phyloP scores from a whole-genome alignment of 257 asterid genomes.

The Solanum lycopersicoides region DNA sequence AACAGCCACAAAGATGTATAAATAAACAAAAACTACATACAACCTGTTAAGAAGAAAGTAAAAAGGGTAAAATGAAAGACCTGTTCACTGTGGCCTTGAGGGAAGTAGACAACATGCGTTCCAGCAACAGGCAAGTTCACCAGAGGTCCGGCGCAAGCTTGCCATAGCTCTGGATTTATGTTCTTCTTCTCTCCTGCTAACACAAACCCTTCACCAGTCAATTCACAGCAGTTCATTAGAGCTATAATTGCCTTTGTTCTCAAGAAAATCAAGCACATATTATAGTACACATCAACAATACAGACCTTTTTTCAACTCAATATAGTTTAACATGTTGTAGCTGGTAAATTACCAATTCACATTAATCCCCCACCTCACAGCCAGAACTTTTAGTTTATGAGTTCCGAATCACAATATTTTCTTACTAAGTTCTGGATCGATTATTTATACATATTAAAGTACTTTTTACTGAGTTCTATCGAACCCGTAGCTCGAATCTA shows the following conservation, averaged over 20 bases:
- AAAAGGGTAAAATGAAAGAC: constrained; percentile 9
- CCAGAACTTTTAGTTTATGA: neutral
- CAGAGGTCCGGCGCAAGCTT: constrained; percentile 94
- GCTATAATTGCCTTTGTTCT: neutral
- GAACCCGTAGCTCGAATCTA: neutral
- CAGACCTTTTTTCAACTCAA: neutral
- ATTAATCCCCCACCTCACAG: neutral
- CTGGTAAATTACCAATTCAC: neutral
- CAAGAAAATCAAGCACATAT: neutral
- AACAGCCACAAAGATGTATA: neutral
- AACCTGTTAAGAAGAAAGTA: neutral
- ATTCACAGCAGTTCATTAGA: neutral
- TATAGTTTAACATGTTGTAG: neutral
- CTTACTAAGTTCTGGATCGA: neutral
- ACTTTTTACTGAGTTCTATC: neutral
- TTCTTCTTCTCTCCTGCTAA: constrained; percentile 49
- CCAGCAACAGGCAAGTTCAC: constrained; percentile 86
- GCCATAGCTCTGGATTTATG: constrained; percentile 84
- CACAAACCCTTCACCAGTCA: neutral
- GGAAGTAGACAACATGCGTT: constrained; percentile 93
- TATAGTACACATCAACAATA: neutral
- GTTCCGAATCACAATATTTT: neutral
- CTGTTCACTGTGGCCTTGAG: constrained; percentile 97
- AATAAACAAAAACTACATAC: neutral
- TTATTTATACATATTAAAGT: neutral